These are phyloP conservation scores for Xylariaceae sp. DNA, from an alignment of 2,329 filamentous ascomycete species.

Conservation along the genomic window DNA sequence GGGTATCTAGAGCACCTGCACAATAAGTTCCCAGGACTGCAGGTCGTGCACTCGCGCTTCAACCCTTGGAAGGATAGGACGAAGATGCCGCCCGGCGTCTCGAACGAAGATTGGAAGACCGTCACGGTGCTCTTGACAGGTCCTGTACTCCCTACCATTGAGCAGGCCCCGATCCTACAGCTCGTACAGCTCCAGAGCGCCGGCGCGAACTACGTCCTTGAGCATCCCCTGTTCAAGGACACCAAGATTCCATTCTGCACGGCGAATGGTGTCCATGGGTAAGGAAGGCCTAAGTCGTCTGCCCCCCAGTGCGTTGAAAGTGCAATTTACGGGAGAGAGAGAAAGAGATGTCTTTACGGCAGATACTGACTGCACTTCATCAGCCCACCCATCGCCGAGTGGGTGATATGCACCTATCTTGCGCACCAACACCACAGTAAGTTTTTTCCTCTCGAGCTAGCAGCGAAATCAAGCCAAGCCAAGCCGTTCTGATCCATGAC, in stretches of 20 bases:
- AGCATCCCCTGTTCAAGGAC: slow-evolving; percentile 55
- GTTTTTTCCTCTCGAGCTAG: slow-evolving; percentile 26
- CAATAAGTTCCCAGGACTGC: slow-evolving; percentile 51
- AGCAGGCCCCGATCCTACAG: slow-evolving; percentile 54
- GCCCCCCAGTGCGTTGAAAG: not conserved
- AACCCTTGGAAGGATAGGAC: slow-evolving; percentile 33
- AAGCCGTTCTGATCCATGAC: not conserved
- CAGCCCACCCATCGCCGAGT: slow-evolving; percentile 63
- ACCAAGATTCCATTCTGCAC: slow-evolving; percentile 59
- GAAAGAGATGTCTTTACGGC: not conserved
- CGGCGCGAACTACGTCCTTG: slow-evolving; percentile 56
- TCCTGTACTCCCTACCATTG: slow-evolving; percentile 48
- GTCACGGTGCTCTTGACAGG: slow-evolving; percentile 57
- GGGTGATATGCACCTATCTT: slow-evolving; percentile 59
- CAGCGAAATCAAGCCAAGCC: no score
- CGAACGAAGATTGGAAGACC: slow-evolving; percentile 49
- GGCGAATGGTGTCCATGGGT: slow-evolving; percentile 65
- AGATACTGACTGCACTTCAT: slow-evolving; percentile 3
- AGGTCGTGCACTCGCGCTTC: slow-evolving; percentile 45
- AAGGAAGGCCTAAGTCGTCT: slow-evolving; percentile 27
- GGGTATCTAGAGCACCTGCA: slow-evolving; percentile 46
- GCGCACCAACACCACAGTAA: slow-evolving; percentile 54
- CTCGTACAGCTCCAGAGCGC: slow-evolving; percentile 62
- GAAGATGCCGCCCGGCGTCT: slow-evolving; percentile 38
- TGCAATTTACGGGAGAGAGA: not conserved